A percentile compares a stretch with the other conserved stretches of the same genome.
phyloP scores from a whole-genome alignment of 257 asterid species.

The Solanum sejunctum region DNA sequence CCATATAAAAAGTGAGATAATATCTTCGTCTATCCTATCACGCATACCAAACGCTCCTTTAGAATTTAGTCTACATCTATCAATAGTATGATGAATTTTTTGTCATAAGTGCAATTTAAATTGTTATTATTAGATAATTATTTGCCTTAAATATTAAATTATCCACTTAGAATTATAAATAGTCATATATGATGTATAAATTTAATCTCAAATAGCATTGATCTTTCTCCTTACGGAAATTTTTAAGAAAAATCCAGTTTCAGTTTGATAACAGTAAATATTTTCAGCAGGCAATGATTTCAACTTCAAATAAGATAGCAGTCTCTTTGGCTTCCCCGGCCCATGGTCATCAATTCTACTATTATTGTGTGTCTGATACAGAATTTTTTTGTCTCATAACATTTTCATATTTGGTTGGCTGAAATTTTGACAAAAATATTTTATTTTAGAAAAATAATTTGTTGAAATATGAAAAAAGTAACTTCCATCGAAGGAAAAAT shows the following conservation, averaged over 20 bases:
- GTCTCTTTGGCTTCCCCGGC: not conserved
- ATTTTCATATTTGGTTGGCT: too few species aligned
- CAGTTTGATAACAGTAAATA: not conserved
- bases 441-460: too few species aligned
- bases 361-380: too few species aligned
- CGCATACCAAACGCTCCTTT: not conserved
- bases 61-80: not conserved
- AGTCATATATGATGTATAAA: not conserved
- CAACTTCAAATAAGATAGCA: not conserved
- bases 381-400: too few species aligned
- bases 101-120: not conserved
- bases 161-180: not conserved
- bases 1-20: not conserved
- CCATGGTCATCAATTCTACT: too few species aligned
- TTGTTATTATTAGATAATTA: not conserved
- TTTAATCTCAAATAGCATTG: not conserved
- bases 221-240: not conserved
- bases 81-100: not conserved
- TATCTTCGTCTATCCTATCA: not conserved
- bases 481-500: too few species aligned
- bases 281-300: not conserved
- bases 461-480: too few species aligned
- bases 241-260: not conserved
- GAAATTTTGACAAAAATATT: too few species aligned
- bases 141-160: not conserved